phyloP scores from a whole-genome alignment of 2,329 filamentous ascomycete species.

The Fusarium sp. region DNA sequence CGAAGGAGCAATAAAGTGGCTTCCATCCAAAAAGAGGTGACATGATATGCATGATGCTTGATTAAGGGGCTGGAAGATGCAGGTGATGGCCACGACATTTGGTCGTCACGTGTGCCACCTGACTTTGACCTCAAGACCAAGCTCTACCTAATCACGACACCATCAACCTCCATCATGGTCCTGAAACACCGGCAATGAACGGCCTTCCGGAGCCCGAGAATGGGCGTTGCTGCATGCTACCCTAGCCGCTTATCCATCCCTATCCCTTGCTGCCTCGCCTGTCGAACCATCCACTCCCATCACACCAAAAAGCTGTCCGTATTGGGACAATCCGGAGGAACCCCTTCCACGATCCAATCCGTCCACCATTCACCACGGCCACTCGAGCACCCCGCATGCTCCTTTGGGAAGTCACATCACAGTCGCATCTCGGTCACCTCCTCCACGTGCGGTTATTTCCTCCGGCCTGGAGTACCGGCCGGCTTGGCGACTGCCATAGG shows the following conservation, averaged over 20 bases:
- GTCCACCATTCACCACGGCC: constrained; percentile 10
- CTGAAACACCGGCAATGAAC: not conserved
- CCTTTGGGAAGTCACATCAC: constrained; percentile 13
- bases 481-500: constrained; percentile 18
- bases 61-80: not conserved
- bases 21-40: not conserved
- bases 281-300: constrained; percentile 26
- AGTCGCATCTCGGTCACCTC: not conserved
- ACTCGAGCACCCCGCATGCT: constrained; percentile 33
- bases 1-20: not conserved
- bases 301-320: constrained; percentile 15
- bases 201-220: not conserved
- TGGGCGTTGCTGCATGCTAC: not conserved
- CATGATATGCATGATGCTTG: constrained; percentile 1
- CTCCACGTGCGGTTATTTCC: constrained; percentile 22
- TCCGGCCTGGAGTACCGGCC: constrained; percentile 25
- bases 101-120: constrained; percentile 28
- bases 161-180: not conserved
- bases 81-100: not conserved
- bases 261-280: not conserved
- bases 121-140: not conserved
- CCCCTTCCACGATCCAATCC: constrained; percentile 37
- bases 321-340: constrained; percentile 40
- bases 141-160: not conserved
- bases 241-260: constrained; percentile 18